Evolutionary conservation across 805 yeast genomes (phyloP), one percentile per base, ranked within the genome.

Genomic region (Ogataea paraovalis): DNA sequence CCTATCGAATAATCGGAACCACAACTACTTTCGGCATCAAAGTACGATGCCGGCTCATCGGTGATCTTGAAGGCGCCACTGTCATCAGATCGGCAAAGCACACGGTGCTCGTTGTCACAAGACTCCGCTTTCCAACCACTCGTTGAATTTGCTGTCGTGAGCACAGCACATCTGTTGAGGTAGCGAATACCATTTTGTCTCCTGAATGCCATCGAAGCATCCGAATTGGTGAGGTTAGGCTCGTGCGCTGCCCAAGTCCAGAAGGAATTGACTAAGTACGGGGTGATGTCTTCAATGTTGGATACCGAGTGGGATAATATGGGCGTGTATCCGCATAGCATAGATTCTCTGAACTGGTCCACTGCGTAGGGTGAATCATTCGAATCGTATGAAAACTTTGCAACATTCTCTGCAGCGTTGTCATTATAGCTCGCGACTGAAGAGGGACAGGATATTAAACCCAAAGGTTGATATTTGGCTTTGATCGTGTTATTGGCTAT

Each of bases 191-290:
- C 45, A 18, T 27, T 39, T 47, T 43, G n/a, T 36, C 47, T 30
- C n/a, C 16, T 9, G 16, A 14, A 36, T 45, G 22, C 42, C 43
- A 25, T 42, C 46, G 12, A 42, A 27, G 18, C 23, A 16, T 12
- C 33, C 19, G 41, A 8, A 12, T 7, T 39, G 7, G 54, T 43
- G 6, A n/a, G 39, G 1, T 51, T 43, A 1, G 94, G 94, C 58
- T 84, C 78, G 9, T 66, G 62, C 0, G 72, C 59, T 0, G 73
- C 76, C 97, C 97, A 90, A 2, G 92, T 76, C 97, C 97, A 90
- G 33, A 76, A 48, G 0, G 75, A 65, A 14, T 58, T 40, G 14
- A 69, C 60, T 12, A 76, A 47, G 22, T 74, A 56, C 0, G 55
- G 44, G 0, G 69, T 59, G 8, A 75, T 61, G 14, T 61, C 55